phyloP scores from a whole-genome alignment of 805 yeast genomes.

The Wickerhamiella lipophila region DNA sequence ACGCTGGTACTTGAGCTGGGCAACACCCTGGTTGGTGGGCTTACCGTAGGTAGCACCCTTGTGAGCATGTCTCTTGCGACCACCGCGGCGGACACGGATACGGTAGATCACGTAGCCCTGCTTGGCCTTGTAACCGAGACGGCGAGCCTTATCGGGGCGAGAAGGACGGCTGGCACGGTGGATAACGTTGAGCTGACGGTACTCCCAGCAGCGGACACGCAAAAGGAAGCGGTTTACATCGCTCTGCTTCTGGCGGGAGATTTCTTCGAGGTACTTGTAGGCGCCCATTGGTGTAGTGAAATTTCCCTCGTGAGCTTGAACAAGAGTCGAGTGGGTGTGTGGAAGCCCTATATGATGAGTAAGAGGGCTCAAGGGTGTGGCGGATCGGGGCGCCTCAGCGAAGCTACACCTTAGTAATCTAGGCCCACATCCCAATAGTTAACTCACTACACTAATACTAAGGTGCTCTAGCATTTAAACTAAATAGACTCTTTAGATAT shows the following conservation, averaged over 20 bases:
- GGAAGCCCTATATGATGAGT: slow-evolving; percentile 1
- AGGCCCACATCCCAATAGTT: too few species aligned
- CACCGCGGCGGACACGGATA: slow-evolving; percentile 99
- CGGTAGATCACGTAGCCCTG: slow-evolving; percentile 99
- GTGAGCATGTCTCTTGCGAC: slow-evolving; percentile 99
- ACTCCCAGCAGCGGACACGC: slow-evolving; percentile 99
- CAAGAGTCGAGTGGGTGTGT: slow-evolving; percentile 4
- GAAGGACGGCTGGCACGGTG: slow-evolving; percentile 99
- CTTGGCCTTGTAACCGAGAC: slow-evolving; percentile 99
- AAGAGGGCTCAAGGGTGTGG: neutral
- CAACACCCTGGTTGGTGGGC: slow-evolving; percentile 99
- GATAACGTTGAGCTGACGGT: slow-evolving; percentile 96
- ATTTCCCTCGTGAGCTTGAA: slow-evolving; percentile 4
- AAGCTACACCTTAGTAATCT: too few species aligned
- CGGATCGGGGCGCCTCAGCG: too few species aligned
- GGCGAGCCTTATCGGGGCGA: slow-evolving; percentile 99
- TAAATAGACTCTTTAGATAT: slow-evolving; percentile 18
- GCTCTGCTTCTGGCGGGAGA: slow-evolving; percentile 99
- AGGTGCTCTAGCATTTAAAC: slow-evolving; percentile 20
- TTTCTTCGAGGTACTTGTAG: slow-evolving; percentile 98
- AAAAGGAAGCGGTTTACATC: slow-evolving; percentile 97
- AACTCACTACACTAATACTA: too few species aligned
- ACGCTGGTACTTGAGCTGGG: slow-evolving; percentile 98
- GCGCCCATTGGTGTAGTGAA: slow-evolving; percentile 61
- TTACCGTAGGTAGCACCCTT: slow-evolving; percentile 99